These are phyloP conservation scores for Schoenoplectus tabernaemontani DNA, from an alignment of 202 grass and related monocot species.

Conservation along the genomic window DNA sequence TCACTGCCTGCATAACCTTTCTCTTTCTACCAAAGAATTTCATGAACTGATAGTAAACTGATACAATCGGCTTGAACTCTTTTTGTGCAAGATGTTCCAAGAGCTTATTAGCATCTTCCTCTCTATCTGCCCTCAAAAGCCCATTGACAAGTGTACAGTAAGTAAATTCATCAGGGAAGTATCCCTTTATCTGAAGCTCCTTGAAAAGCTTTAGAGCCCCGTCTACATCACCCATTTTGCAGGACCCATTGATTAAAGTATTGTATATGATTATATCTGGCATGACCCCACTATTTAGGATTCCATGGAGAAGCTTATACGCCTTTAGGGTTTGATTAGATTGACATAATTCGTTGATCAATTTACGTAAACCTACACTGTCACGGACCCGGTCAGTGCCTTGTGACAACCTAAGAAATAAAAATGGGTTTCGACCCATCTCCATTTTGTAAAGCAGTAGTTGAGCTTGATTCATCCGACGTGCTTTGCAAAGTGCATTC, in stretches of 20 bases:
- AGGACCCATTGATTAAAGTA: constrained; percentile 68
- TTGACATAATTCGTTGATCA: constrained; percentile 59
- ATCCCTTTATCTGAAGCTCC: constrained; percentile 73
- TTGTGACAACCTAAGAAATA: constrained; percentile 70
- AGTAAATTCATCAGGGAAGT: constrained; percentile 64
- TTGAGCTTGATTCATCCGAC: constrained; percentile 50
- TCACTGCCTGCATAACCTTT: constrained; percentile 49
- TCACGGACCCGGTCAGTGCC: constrained; percentile 56
- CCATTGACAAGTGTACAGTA: constrained; percentile 80
- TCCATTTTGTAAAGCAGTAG: constrained; percentile 94
- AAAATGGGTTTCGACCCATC: constrained; percentile 70
- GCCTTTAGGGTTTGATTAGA: constrained; percentile 77
- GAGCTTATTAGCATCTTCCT: constrained; percentile 46
- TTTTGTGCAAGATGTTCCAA: constrained; percentile 50
- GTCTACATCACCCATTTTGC: constrained; percentile 58
- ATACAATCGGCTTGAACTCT: constrained; percentile 39
- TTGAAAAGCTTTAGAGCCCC: constrained; percentile 66
- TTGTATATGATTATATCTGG: constrained; percentile 88
- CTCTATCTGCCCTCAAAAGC: constrained; percentile 40
- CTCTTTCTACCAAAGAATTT: constrained; percentile 62
- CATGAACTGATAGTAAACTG: constrained; percentile 69
- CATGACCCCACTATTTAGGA: constrained; percentile 75
- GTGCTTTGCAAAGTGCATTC: constrained; percentile 50
- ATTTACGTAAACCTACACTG: constrained; percentile 43
- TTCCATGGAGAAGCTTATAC: constrained; percentile 74